Percentiles rank a stretch among this genome's conserved stretches.
Conservation (phyloP, 2,329 filamentous ascomycete genomes). For the Fusarium circinatum region DNA sequence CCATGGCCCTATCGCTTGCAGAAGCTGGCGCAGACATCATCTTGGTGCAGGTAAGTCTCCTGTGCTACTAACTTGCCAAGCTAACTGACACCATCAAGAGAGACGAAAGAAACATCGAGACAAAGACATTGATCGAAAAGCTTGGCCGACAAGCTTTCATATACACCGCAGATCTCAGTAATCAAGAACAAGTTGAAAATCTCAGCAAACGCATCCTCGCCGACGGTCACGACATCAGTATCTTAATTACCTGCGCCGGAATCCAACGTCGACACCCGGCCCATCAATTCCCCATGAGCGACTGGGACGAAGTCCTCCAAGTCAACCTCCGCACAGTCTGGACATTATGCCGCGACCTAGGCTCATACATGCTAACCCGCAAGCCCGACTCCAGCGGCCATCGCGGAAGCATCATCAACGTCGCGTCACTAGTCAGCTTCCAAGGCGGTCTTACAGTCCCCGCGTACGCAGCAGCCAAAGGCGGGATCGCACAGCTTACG, state of each 20-base stretch:
- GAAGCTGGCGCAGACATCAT: constrained; percentile 69
- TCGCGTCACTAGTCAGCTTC: constrained; percentile 82
- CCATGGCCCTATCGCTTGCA: constrained; percentile 66
- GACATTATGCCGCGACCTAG: constrained; percentile 78
- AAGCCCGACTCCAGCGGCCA: constrained; percentile 61
- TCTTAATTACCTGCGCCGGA: constrained; percentile 86
- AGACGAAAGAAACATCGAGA: constrained; percentile 57
- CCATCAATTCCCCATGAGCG: constrained; percentile 77
- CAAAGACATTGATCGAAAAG: constrained; percentile 68
- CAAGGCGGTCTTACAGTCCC: constrained; percentile 89
- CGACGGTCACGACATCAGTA: constrained; percentile 73
- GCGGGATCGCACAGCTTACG: constrained; percentile 84
- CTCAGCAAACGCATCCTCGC: constrained; percentile 68
- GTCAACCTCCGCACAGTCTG: constrained; percentile 88
- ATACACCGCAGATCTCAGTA: constrained; percentile 76
- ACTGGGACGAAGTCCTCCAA: constrained; percentile 82
- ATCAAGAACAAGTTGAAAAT: constrained; percentile 64
- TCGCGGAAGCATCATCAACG: constrained; percentile 81
- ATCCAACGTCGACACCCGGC: constrained; percentile 83
- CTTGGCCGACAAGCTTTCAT: constrained; percentile 73
- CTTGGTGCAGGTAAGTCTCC: constrained; percentile 60
- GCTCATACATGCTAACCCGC: constrained; percentile 78
- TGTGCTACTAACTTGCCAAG: neutral
- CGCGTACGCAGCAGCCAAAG: constrained; percentile 87
- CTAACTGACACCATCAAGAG: constrained; percentile 41